Evolutionary conservation across 2,329 filamentous ascomycete species (phyloP), one percentile per base, ranked within the genome.

Genomic region (Myotisia sp.): DNA sequence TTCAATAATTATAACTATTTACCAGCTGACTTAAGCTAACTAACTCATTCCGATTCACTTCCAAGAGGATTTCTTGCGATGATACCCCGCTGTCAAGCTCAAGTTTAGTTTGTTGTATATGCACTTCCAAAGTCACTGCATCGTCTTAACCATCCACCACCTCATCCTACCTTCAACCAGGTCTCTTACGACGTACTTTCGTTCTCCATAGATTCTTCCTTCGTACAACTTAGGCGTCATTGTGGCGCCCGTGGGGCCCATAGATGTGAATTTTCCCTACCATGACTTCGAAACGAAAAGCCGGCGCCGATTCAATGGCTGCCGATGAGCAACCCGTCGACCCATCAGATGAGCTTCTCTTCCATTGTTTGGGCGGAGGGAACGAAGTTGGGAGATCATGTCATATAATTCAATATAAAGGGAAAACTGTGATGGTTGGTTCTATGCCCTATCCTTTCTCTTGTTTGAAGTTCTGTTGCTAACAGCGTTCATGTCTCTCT

Each of bases 371-470:
- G 23, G 90, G 90, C 41, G 90, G 90, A 41, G 90, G 90, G 46
- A 95, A 94, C 57, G 90, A 98, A 61, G 90, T 98, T 42, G 90
- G 90, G 35, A 72, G 90, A 45, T 95, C 90, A 45, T 95, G 90
- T 58, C 90, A 98, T 55, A 93, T 98, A 48, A 76, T 98, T 40
- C 85, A 95, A 53, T 98, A 98, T 71, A 98, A 95, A 62, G 90
- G 90, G 42, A 98, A 98, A 61, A 95, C 87, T 4, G 84, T 98
- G 46, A 98, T 98, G 90, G 85, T 92, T 65, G 47, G 74, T 55
- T 16, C 34, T 21, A 18, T 21, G 6, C 19, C 22, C 14, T 26
- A 3, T 7, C 12, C 17, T 17, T 16, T 28, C 20, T 26, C 23
- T 10, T 29, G 21, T 29, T 14, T 33, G 38, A 13, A 7, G 12